A percentile compares a stretch with the other conserved stretches of the same genome.
Conservation (phyloP, 371 early-diverging fungal species). For the Gilbertella persicaria region DNA sequence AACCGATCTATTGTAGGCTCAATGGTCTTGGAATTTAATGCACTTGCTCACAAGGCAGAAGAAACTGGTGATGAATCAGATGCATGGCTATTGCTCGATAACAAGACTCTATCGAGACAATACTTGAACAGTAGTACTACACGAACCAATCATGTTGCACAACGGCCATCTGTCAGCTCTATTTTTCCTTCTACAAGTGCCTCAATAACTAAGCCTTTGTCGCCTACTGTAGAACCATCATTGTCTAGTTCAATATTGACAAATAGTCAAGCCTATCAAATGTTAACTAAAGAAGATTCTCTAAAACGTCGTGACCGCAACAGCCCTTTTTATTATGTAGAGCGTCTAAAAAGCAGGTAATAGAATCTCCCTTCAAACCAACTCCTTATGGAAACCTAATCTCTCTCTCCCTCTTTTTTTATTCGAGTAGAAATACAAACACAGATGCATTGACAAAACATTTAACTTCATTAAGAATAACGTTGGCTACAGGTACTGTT, state of each 20-base stretch:
- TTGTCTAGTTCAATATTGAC: constrained; percentile 8
- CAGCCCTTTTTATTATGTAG: constrained; percentile 48
- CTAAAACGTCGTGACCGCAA: constrained; percentile 32
- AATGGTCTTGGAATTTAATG: constrained; percentile 52
- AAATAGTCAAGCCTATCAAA: constrained; percentile 27
- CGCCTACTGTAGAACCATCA: constrained; percentile 3
- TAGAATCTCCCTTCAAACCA: background rate
- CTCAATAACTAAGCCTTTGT: background rate
- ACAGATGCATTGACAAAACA: constrained; percentile 50
- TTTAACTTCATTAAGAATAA: constrained; percentile 51
- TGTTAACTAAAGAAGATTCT: constrained; percentile 7
- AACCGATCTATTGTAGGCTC: constrained; percentile 47
- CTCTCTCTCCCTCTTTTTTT: constrained; percentile 2
- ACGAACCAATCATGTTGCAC: background rate
- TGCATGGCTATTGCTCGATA: constrained; percentile 43
- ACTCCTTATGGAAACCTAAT: too few species aligned
- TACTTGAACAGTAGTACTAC: constrained; percentile 5
- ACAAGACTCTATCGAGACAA: constrained; percentile 23
- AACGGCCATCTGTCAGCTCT: background rate
- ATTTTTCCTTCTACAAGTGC: background rate
- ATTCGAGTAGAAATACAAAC: constrained; percentile 32
- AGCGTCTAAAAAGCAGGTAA: constrained; percentile 43
- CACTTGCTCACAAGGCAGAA: constrained; percentile 35
- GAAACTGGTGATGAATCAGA: constrained; percentile 28
- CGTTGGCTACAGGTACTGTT: constrained; percentile 51